These are phyloP conservation scores for Anthracocystis setariae DNA, from an alignment of 1,284 basidiomycete genomes.

Conservation along the genomic window DNA sequence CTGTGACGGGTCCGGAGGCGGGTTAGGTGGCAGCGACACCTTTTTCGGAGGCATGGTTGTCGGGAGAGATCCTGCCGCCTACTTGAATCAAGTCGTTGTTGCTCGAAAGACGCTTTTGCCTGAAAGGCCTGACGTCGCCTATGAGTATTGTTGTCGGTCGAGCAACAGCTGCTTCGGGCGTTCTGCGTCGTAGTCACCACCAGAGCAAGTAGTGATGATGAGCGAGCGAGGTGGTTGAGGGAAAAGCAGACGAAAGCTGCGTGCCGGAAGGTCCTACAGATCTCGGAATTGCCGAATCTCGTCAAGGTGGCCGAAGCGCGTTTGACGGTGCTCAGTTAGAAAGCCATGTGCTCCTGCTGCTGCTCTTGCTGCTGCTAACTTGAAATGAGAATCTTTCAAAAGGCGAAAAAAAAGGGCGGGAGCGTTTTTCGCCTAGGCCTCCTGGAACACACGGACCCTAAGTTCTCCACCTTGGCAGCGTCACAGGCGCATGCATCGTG, in stretches of 20 bases:
- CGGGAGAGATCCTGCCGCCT: neutral
- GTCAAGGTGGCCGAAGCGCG: slow-evolving; percentile 1
- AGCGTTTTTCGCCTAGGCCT: too few species aligned
- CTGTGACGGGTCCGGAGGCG: slow-evolving; percentile 53
- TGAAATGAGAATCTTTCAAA: too few species aligned
- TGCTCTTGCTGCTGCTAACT: too few species aligned
- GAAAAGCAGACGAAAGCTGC: neutral
- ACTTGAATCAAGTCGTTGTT: neutral
- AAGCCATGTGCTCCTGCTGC: neutral
- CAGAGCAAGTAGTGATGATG: too few species aligned
- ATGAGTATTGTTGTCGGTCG: too few species aligned
- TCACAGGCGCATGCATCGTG: neutral
- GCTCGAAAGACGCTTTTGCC: too few species aligned
- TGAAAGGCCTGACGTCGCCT: too few species aligned
- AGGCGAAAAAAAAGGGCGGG: too few species aligned
- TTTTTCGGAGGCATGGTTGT: slow-evolving; percentile 51
- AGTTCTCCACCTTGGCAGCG: neutral
- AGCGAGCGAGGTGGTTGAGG: too few species aligned
- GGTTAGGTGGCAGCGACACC: slow-evolving; percentile 53
- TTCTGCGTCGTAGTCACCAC: too few species aligned
- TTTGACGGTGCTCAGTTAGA: neutral
- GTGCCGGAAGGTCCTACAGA: neutral
- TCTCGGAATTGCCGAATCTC: slow-evolving; percentile 18
- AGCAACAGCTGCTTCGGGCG: too few species aligned
- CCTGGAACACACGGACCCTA: neutral